Evolutionary conservation across 768 basidiomycete species (phyloP).

Genomic region (Boletus pseudo-olivaceus): DNA sequence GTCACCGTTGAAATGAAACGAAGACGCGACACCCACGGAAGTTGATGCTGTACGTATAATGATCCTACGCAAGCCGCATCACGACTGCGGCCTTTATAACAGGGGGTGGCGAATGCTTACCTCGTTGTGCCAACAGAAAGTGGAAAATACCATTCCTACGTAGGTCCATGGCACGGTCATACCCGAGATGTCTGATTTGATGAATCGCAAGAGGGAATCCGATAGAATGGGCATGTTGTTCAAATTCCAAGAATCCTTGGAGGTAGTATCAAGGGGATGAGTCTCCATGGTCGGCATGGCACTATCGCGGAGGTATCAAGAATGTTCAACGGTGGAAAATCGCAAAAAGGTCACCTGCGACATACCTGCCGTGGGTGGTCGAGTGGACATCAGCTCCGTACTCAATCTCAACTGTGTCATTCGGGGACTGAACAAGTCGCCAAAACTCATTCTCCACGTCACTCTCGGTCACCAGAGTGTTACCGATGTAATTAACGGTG

Average conservation of each 20-base stretch:
- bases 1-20: constrained; percentile 16
- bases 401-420: constrained; percentile 95
- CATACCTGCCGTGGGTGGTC: constrained; percentile 93
- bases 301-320: constrained; percentile 38
- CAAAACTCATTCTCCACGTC: constrained; percentile 97
- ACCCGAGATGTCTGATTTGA: constrained; percentile 98
- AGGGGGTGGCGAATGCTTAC: constrained; percentile 38
- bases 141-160: constrained; percentile 98
- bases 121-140: constrained; percentile 99
- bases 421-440: constrained; percentile 85
- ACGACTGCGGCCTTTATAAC: constrained; percentile 21
- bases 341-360: constrained; percentile 8
- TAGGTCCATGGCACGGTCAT: constrained; percentile 99
- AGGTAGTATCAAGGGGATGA: constrained; percentile 81
- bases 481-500: constrained; percentile 53
- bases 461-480: constrained; percentile 73
- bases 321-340: constrained; percentile 30
- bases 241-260: constrained; percentile 94
- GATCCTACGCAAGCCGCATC: constrained; percentile 57
- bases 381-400: constrained; percentile 99
- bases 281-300: constrained; percentile 96
- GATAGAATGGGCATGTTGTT: constrained; percentile 94
- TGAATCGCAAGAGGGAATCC: constrained; percentile 91
- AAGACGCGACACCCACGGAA: constrained; percentile 60
- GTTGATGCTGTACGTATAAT: constrained; percentile 96